Evolutionary conservation across 495 filamentous ascomycete species (phyloP).

Genomic region (Apodospora peruviana): DNA sequence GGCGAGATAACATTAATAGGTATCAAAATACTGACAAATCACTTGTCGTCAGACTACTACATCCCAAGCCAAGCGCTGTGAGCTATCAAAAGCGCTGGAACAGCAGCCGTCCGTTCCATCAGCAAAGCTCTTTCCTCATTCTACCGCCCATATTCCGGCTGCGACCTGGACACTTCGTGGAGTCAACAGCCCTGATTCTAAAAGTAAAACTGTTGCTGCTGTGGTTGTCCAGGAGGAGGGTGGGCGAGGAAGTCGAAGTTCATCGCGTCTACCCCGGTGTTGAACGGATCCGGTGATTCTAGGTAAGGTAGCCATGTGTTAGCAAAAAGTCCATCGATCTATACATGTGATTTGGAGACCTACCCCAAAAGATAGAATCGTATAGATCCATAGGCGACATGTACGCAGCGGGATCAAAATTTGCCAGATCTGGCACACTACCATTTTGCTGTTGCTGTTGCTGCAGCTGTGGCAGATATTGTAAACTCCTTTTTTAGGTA

Average conservation of each 20-base stretch:
- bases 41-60: no score
- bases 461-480: constrained; percentile 3
- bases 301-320: background rate
- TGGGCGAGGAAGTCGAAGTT: constrained; percentile 48
- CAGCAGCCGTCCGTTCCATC: no score
- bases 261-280: constrained; percentile 41
- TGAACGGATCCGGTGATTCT: constrained; percentile 48
- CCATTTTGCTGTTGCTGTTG: constrained; percentile 17
- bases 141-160: background rate
- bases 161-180: background rate
- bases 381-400: constrained; percentile 55
- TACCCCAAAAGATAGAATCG: constrained; percentile 56
- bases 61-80: no score
- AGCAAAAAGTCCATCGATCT: no score
- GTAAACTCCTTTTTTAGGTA: no score
- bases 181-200: background rate
- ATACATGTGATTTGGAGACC: constrained; percentile 8
- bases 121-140: background rate
- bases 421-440: constrained; percentile 29
- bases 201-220: constrained; percentile 44
- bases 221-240: constrained; percentile 41
- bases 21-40: no score
- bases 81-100: no score
- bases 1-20: no score
- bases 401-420: constrained; percentile 37